A percentile compares a stretch with the other conserved stretches of the same genome.
These are phyloP conservation scores for Magnusiomyces ingens DNA, from an alignment of 1,139 yeast species.

Conservation along the genomic window DNA sequence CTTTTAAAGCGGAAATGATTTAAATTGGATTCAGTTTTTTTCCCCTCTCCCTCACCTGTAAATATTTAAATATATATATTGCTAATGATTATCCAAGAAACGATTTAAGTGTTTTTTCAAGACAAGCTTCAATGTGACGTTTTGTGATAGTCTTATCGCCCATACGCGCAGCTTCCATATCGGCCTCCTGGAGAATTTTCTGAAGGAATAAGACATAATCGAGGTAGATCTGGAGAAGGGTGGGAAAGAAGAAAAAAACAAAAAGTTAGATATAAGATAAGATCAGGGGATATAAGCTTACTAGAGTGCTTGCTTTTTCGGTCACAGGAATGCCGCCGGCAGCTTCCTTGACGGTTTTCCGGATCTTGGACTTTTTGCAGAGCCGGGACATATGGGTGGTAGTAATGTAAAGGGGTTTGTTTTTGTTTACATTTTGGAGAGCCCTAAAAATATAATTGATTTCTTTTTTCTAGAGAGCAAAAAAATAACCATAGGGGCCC, in stretches of 20 bases:
- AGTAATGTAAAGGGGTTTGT: too few species aligned
- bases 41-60: slow-evolving; percentile 12
- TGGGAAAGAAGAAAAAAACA: neutral
- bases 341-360: too few species aligned
- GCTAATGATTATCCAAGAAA: neutral
- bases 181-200: slow-evolving; percentile 19
- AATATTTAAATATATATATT: neutral
- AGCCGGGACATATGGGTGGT: too few species aligned
- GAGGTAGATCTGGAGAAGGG: slow-evolving; percentile 17
- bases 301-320: too few species aligned
- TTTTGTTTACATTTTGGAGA: too few species aligned
- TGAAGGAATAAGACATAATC: slow-evolving; percentile 24
- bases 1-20: slow-evolving; percentile 9
- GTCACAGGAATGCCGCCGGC: too few species aligned
- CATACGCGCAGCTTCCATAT: slow-evolving; percentile 12
- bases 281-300: too few species aligned
- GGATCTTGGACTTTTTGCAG: too few species aligned
- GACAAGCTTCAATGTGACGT: neutral
- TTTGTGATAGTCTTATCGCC: neutral
- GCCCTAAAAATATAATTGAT: too few species aligned
- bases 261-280: too few species aligned
- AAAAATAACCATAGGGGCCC: too few species aligned
- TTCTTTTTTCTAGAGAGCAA: too few species aligned
- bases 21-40: slow-evolving; percentile 6
- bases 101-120: neutral